Base-by-base conservation (phyloP, 371 early-diverging fungal genomes). In the Polyrhizophydium stewartii region DNA sequence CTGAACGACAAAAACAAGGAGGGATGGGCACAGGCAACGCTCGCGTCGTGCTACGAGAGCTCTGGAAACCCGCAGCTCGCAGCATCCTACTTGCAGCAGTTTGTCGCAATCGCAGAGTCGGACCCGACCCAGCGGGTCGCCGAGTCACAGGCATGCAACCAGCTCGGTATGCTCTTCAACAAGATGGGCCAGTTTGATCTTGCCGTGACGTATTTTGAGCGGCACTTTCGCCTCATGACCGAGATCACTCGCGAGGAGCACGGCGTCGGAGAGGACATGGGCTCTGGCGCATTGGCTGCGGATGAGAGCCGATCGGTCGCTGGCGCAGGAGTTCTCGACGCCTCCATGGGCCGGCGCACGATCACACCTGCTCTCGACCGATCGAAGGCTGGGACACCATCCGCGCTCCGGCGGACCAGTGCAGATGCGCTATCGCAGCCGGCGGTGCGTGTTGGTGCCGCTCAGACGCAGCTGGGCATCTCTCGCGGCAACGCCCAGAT, bases 61-160 rank as follows among this genome's bases (percentile, higher is more conserved):
- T 63, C 67, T 16, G 69, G 70, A 50, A 66, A 74, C 43, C 71
- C 63, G 10, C 25, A 56, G n/a, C 62, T 33, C 27, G 74, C 74
- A 0, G 57, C 70, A 0, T 43, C 59, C 13, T 56, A 63, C 50
- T 64, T 77, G 28, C 58, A 70, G 35, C 53, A 59, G 28, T 77
- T 77, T 55, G 60, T 74, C 27, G 22, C 59, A 7, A 35, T 61
- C 21, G 66, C 70, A 1, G 65, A 69, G 49, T 24, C 49, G 17
- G 74, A 74, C 31, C 62, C 64, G 13, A 47, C 59, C 1, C 77
- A 74, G 55, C 62, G 57, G 21, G 41, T 38, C 2, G 64, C 69
- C 1, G 69, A 69, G n/a, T 69, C 70, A 1, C 68, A 73, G 35
- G 77, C 77, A 32, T 74, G 77, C 62, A 72, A 74, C 40, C 74